Percentiles rank a stretch among this genome's conserved stretches.
These are phyloP conservation scores for Spinacia oleracea DNA, from an alignment of 179 eudicot species.

Conservation along the genomic window DNA sequence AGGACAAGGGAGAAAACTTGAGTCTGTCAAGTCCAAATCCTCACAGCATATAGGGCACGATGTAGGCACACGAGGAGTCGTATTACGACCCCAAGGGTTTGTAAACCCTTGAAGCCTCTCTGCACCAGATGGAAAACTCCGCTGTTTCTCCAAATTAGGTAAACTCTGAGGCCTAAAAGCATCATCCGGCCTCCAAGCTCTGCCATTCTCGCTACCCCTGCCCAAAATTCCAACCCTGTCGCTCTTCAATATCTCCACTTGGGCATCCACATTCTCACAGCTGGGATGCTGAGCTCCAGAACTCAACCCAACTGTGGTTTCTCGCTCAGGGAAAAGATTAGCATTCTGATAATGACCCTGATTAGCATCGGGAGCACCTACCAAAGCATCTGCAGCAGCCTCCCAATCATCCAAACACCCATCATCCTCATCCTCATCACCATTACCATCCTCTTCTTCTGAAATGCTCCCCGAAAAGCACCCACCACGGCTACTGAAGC, in stretches of 20 bases:
- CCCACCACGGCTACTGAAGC: conserved; percentile 59
- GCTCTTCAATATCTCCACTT: conserved; percentile 23
- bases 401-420: conserved; percentile 94
- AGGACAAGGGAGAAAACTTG: conserved; percentile 77
- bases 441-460: conserved; percentile 62
- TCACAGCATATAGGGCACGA: conserved; percentile 93
- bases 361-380: conserved; percentile 48
- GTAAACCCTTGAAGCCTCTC: conserved; percentile 42
- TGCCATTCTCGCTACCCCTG: conserved; percentile 31
- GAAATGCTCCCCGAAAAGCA: conserved; percentile 55
- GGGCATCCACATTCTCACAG: conserved; percentile 21
- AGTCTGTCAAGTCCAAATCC: conserved; percentile 83
- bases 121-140: conserved; percentile 59
- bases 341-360: conserved; percentile 24
- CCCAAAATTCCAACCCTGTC: conserved; percentile 36
- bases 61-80: conserved; percentile 42
- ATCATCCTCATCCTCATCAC: conserved; percentile 57
- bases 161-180: conserved; percentile 78
- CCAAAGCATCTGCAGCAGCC: conserved; percentile 82
- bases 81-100: conserved; percentile 49
- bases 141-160: conserved; percentile 74
- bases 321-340: conserved; percentile 21
- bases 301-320: conserved; percentile 20
- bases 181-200: conserved; percentile 91
- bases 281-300: conserved; percentile 19